Percentiles rank a stretch among this genome's conserved stretches.
Evolutionary conservation across 208 protist genomes (phyloP).

Genomic region (Vickermania ingenoplastis): DNA sequence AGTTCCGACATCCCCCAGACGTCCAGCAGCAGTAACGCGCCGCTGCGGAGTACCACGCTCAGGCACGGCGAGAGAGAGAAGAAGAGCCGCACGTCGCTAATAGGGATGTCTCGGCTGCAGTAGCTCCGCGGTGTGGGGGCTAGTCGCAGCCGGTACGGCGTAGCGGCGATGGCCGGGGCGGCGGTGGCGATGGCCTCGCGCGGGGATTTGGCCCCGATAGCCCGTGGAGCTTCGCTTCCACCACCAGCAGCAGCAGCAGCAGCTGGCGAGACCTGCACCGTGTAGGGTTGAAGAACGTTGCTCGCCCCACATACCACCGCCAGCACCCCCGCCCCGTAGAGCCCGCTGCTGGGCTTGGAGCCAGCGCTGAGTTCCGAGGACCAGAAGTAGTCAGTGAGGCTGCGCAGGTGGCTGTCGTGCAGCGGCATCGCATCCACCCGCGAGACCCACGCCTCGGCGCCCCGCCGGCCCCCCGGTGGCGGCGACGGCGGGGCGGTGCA

Average conservation of each 20-base stretch:
- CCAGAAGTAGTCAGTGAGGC: background rate
- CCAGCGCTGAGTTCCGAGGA: too few species aligned
- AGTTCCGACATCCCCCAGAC: slow-evolving; percentile 43
- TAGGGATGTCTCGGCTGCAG: slow-evolving; percentile 49
- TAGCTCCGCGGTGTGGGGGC: slow-evolving; percentile 20
- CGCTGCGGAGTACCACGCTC: slow-evolving; percentile 52
- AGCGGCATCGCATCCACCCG: background rate
- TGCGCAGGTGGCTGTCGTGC: background rate
- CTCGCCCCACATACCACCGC: background rate
- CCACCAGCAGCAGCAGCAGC: too few species aligned
- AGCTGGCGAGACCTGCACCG: too few species aligned
- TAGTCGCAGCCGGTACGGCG: slow-evolving; percentile 2
- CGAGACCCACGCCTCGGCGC: background rate
- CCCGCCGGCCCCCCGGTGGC: background rate
- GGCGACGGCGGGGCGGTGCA: background rate
- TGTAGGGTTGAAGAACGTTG: background rate
- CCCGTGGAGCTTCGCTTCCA: too few species aligned
- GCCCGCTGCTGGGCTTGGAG: too few species aligned
- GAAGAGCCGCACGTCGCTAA: slow-evolving; percentile 37
- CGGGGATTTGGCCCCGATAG: too few species aligned
- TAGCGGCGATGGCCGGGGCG: slow-evolving; percentile 20
- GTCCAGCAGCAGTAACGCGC: slow-evolving; percentile 58
- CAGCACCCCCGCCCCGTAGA: background rate
- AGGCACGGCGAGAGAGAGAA: slow-evolving; percentile 39
- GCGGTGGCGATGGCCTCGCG: too few species aligned